Base-by-base conservation (phyloP, 805 yeast genomes). In the Candida easanensis region DNA sequence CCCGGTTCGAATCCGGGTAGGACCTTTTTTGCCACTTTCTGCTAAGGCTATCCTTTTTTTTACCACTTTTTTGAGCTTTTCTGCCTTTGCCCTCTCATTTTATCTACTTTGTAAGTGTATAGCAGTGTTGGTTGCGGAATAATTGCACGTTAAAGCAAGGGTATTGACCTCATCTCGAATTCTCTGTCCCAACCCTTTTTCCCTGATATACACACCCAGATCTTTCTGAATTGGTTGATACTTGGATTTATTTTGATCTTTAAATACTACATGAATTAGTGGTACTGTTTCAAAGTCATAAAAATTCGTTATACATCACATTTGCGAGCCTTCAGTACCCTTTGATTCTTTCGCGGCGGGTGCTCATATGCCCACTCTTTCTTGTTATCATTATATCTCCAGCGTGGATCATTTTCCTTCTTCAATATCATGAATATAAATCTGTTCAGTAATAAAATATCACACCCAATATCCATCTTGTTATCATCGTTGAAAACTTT, bases 1-100 rank as follows among this genome's bases (percentile, higher is more conserved):
- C 60, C 56, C 62, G 58, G 62, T 58, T 58, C 62, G 62, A 58
- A 58, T 58, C 62, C 61, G 62, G 60, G 62, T 56, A 47, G 50
- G 61, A 58, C 61, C 61, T 44, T 39, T 39, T 41, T 50, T n/a
- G n/a, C n/a, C n/a, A n/a, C n/a, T 50, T 47, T 42, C 14, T 15
- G 6, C 8, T 6, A 30, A n/a, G 5, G 14, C 19, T 17, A 9
- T 26, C 25, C 25, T 22, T 22, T 10, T 22, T 22, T 22, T 7
- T 7, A 7, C 25, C 25, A 10, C 14, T 26, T 26, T 26, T 26
- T 26, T 26, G 30, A 26, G 5, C 25, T 22, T 22, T 22, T 22
- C 7, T 8, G n/a, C n/a, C n/a, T n/a, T n/a, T n/a, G n/a, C n/a
- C n/a, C n/a, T n/a, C n/a, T n/a, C n/a, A n/a, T n/a, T n/a, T n/a